Percentiles rank a stretch among this genome's conserved stretches.
phyloP scores from a whole-genome alignment of 1,139 yeast species.

The Taiozyma sp. region DNA sequence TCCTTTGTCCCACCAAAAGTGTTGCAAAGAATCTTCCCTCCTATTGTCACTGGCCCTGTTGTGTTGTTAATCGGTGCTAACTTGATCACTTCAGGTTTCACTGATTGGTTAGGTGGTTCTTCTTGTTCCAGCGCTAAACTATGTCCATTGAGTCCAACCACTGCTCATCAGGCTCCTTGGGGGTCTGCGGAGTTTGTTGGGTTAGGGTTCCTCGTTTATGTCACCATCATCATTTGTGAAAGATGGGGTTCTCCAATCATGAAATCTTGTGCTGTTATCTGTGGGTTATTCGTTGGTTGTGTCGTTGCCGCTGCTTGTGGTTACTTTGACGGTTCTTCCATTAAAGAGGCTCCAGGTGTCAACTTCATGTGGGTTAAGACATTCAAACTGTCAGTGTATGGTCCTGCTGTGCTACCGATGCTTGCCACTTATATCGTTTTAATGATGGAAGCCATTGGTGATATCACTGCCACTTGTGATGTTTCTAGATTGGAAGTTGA shows the following conservation, averaged over 20 bases:
- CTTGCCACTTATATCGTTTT: constrained; percentile 74
- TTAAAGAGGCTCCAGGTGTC: constrained; percentile 69
- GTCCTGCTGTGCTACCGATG: constrained; percentile 82
- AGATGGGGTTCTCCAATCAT: constrained; percentile 89
- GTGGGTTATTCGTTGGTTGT: constrained; percentile 82
- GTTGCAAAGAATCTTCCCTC: constrained; percentile 74
- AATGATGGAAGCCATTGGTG: constrained; percentile 93
- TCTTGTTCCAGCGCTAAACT: constrained; percentile 46
- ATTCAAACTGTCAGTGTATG: constrained; percentile 67
- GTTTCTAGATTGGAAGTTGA: constrained; percentile 80
- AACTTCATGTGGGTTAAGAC: constrained; percentile 88
- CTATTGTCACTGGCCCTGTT: constrained; percentile 89
- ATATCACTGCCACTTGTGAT: constrained; percentile 87
- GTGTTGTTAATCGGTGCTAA: constrained; percentile 74
- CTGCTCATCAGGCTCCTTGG: constrained; percentile 61
- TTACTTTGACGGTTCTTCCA: constrained; percentile 55
- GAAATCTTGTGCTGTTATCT: constrained; percentile 88
- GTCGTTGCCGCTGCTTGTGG: constrained; percentile 92
- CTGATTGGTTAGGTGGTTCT: constrained; percentile 85
- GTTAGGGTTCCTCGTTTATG: constrained; percentile 75
- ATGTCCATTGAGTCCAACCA: constrained; percentile 37
- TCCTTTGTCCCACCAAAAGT: constrained; percentile 72
- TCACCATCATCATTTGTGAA: constrained; percentile 69
- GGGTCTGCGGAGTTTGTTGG: constrained; percentile 86
- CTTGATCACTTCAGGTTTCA: constrained; percentile 66